Base-by-base conservation (phyloP, 306 rosid genomes). In the Clitoria ternatea region DNA sequence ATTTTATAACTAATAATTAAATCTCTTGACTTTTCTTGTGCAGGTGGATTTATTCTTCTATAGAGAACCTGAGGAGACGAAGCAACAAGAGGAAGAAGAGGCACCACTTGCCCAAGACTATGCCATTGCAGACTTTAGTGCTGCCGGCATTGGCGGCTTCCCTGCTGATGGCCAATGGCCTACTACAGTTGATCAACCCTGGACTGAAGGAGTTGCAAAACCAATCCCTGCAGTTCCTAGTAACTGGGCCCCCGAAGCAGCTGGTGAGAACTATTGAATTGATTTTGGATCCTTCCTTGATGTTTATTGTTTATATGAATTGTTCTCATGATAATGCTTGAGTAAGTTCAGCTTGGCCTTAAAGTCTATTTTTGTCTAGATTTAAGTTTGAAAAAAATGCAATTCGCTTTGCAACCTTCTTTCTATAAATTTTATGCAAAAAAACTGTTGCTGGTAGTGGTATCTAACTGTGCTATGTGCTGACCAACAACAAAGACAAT, bases 31-130 rank as follows among this genome's bases (percentile, higher is more conserved):
- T 18, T 44, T 49, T 53, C 30, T 12, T 61, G 12, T 73, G 80
- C 84, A 91, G 97, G 97, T 88, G 64, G 97, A 91, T 75, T 59
- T 91, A 53, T 91, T 91, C 84, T 91, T 91, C 89, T 91, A 91
- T 20, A 84, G 97, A 61, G 97, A 90, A 44, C 97, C 97, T 5
- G 97, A 90, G 77, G 97, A 90, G 80, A 72, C 95, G 17, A 90
- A 90, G 80, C 70, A 70, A 69, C 82, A 60, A 40, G 97, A 90
- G 73, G 95, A 90, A 37, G 94, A 88, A 4, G 95, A 88, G 37
- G 83, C 85, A 0, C 73, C 66, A 69, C 48, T 79, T 12, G 73
- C 71, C 7, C 79, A 80, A 12, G 94, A 86, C 23, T 86, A 70
- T 70, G 72, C 87, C 37, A 69, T 81, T 22, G 20, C 87, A 0